Conservation (phyloP, 305 asterid genomes). For the Coffea humblotiana region DNA sequence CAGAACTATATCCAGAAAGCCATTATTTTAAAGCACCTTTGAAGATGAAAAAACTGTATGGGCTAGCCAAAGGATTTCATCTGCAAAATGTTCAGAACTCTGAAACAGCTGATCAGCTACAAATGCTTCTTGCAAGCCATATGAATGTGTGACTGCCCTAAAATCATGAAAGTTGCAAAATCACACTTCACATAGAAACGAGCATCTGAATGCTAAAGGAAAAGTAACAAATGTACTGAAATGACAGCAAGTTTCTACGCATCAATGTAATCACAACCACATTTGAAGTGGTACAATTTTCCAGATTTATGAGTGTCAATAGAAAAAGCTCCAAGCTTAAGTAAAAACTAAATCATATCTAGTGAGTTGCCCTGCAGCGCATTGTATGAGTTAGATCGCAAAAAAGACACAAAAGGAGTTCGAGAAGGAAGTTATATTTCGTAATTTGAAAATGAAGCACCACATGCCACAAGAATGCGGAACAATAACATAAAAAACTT, state of each 20-base stretch:
- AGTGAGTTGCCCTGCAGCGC: not conserved
- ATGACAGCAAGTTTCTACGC: not conserved
- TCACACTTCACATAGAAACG: constrained; percentile 27
- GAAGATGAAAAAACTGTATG: constrained; percentile 67
- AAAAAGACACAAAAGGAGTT: not conserved
- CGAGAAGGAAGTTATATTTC: not conserved
- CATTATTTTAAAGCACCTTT: constrained; percentile 51
- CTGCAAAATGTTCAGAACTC: constrained; percentile 72
- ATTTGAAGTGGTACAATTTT: not conserved
- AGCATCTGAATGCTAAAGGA: constrained; percentile 8
- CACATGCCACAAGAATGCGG: not conserved
- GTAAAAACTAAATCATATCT: not conserved
- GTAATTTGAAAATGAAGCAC: not conserved
- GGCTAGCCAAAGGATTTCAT: constrained; percentile 94
- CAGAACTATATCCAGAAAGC: not conserved
- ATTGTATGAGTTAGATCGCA: not conserved
- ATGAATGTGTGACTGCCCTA: constrained; percentile 68
- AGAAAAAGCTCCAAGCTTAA: not conserved
- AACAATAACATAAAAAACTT: not conserved
- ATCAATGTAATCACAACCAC: not conserved
- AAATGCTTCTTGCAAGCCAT: constrained; percentile 64
- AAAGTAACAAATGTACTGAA: not conserved
- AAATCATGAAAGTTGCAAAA: constrained; percentile 28
- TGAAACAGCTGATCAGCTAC: constrained; percentile 85
- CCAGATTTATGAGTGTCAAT: not conserved